phyloP scores from a whole-genome alignment of 148 eudicot genomes.

The Mesembryanthemum crystallinum region DNA sequence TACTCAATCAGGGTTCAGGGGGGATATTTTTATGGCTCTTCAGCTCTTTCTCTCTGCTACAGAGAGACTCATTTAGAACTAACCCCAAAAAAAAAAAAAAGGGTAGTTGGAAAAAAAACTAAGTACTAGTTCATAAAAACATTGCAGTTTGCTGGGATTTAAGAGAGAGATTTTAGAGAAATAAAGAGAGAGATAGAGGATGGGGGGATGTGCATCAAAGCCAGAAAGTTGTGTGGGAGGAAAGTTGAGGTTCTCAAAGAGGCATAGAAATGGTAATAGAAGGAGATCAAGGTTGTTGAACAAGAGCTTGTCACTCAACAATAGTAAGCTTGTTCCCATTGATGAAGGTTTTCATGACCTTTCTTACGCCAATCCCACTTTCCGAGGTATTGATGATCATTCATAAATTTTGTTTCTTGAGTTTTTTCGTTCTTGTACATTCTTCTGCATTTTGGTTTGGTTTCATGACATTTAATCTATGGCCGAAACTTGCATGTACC shows the following conservation, averaged over 20 bases:
- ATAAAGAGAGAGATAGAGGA: slow-evolving; percentile 25
- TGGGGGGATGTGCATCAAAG: slow-evolving; percentile 86
- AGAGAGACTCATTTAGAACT: background rate
- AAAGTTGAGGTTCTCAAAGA: slow-evolving; percentile 31
- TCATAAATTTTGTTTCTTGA: background rate
- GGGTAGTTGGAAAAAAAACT: too few relatives aligned
- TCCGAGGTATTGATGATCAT: slow-evolving; percentile 43
- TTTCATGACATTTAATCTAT: too few relatives aligned
- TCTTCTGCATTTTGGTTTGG: too few relatives aligned
- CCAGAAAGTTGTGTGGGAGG: slow-evolving; percentile 56
- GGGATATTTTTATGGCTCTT: background rate
- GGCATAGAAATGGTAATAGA: slow-evolving; percentile 30
- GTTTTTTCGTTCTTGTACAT: too few relatives aligned
- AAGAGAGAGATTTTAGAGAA: background rate
- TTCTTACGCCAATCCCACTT: slow-evolving; percentile 51
- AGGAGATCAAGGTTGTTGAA: slow-evolving; percentile 27
- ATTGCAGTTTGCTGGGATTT: background rate
- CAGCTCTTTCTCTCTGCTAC: background rate
- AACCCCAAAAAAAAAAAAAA: too few relatives aligned
- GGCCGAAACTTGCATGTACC: too few relatives aligned
- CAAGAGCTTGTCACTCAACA: slow-evolving; percentile 39
- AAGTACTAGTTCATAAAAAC: background rate
- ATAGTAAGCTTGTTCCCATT: slow-evolving; percentile 25
- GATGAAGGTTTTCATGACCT: slow-evolving; percentile 34
- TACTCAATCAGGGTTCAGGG: background rate